A percentile compares a stretch with the other conserved stretches of the same genome.
Evolutionary conservation across 2,329 filamentous ascomycete genomes (phyloP).

Genomic region (Neofusicoccum laricinum): DNA sequence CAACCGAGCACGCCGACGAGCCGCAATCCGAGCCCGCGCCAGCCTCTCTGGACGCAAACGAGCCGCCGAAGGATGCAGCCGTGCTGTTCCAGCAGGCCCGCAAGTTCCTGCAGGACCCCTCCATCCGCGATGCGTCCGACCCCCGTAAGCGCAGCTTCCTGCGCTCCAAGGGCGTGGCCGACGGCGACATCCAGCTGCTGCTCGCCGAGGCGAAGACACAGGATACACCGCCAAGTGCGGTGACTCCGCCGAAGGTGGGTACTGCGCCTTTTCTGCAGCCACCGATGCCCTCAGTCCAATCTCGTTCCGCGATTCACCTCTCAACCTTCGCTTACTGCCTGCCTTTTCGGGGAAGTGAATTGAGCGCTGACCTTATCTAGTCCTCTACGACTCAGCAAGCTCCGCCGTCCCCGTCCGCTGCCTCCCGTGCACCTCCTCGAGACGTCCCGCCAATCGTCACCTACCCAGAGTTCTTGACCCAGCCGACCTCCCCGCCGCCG

Average conservation of each 20-base stretch:
- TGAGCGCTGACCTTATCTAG: constrained; percentile 1
- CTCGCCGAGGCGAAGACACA: constrained; percentile 42
- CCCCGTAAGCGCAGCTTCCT: constrained; percentile 77
- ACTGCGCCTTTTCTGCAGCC: neutral
- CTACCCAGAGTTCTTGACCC: constrained; percentile 63
- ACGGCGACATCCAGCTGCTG: constrained; percentile 66
- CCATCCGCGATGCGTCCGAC: constrained; percentile 64
- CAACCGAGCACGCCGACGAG: constrained; percentile 20
- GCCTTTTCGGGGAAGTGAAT: neutral
- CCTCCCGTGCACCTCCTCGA: constrained; percentile 24
- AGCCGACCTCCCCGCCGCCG: constrained; percentile 58
- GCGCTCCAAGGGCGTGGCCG: constrained; percentile 68
- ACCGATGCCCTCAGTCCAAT: neutral
- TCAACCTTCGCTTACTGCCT: neutral
- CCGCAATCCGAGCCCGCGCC: constrained; percentile 17
- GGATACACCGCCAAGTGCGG: constrained; percentile 5
- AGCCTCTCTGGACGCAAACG: constrained; percentile 19
- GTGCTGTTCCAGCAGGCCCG: constrained; percentile 62
- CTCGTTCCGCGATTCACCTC: neutral
- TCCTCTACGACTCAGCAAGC: neutral
- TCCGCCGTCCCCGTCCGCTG: neutral
- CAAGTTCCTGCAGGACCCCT: constrained; percentile 72
- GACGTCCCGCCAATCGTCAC: constrained; percentile 62
- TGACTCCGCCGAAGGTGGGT: constrained; percentile 1
- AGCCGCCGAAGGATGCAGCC: neutral